Evolutionary conservation across 768 basidiomycete genomes (phyloP), one percentile per base, ranked within the genome.

Genomic region (Pisolithus microcarpus): DNA sequence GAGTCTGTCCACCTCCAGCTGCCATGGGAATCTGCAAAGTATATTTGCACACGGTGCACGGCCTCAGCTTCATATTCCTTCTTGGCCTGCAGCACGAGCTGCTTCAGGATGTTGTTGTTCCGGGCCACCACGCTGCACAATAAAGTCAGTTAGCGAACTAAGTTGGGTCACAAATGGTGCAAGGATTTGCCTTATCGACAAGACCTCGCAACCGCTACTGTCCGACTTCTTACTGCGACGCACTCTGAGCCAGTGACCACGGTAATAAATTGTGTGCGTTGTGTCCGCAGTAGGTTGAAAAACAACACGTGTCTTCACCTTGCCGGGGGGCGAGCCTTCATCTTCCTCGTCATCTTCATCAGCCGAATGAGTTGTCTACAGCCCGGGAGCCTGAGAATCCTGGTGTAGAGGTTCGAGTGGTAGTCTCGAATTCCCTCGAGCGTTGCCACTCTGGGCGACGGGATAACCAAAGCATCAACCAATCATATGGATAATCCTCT

Each of bases 381-480:
- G 70, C 65, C 16, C 74, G 71, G 31, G 72, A 69, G 46, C 64
- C 60, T 49, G 76, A 73, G 53, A 78, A 74, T 21, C 82, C 80
- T 3, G 84, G 79, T 3, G 80, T 81, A 10, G 81, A 74, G 0
- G 83, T 77, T 36, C 88, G 80, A 11, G 88, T 91, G 16, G 89
- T 91, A 0, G 88, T 90, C 70, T 91, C 89, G 54, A 91, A 90
- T 68, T 91, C 89, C 51, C 89, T 80, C 7, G 88, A 89, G 37
- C 87, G 84, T 61, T 91, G 88, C 88, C 88, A 91, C 67, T 91
- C 88, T 38, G 88, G 77, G 72, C 86, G 78, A 47, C 87, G 82
- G 39, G 87, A 87, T 45, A 91, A 80, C 88, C 88, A 91, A 30
- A 90, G 76, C 86, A 91, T 91, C 48, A 91, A 76, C 88, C 88